Evolutionary conservation across 2,329 filamentous ascomycete species (phyloP), one percentile per base, ranked within the genome.

Genomic region (Tolypocladium paradoxum): DNA sequence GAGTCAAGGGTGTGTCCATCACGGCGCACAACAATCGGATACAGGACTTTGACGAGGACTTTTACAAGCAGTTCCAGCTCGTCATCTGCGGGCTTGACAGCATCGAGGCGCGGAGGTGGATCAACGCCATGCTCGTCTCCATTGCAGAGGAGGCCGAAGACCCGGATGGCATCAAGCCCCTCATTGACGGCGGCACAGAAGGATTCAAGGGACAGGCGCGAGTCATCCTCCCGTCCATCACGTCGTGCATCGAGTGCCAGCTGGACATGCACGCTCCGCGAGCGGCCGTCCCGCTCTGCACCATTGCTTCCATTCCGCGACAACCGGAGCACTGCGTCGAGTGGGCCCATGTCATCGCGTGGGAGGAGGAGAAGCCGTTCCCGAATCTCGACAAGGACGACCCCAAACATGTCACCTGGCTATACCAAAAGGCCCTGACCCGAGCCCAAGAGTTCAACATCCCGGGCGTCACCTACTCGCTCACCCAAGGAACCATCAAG

Each of bases 261-360:
- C 82, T 99, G 31, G 93, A 97, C 67, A 96, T 99, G 88, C 91
- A 97, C 68, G 92, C 93, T 0, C 95, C 93, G n/a, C 83, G 92
- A 51, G 88, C 90, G n/a, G 90, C 93, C 16, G 92, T 99, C 0
- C 93, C 93, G 1, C 85, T 99, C 31, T 99, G 93, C 70, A 99
- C 93, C 4, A 84, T 99, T 54, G 93, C 93, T 18, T 95, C 90
- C 20, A 97, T 99, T 60, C 93, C 93, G 11, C 87, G 93, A 16
- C 93, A 99, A 66, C 93, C 93, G 1, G 91, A 97, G 68, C 93
- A 99, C 72, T 99, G 93, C 68, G 88, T 99, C 64, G 93, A 99
- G 72, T 99, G 93, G 93, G 95, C 93, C 0, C 92, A 97, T 68
- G 87, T 97, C 64, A 96, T 99, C 57, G 93, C 93, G 40, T 99